phyloP scores from a whole-genome alignment of 202 grass and related monocot genomes.

The Bolboschoenoplectus hybrid region DNA sequence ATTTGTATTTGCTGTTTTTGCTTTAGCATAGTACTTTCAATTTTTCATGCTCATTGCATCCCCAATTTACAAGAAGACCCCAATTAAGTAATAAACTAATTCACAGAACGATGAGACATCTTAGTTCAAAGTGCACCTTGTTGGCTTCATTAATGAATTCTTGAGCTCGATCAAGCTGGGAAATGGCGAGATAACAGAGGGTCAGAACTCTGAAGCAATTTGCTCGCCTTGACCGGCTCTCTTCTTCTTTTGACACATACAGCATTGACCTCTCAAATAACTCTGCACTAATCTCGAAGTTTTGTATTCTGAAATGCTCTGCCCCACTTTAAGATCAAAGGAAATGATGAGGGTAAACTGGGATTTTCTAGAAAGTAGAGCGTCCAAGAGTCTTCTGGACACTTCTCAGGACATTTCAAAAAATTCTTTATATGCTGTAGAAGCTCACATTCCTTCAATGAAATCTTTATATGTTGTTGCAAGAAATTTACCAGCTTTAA shows the following conservation, averaged over 20 bases:
- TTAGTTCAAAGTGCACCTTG: slow-evolving; percentile 55
- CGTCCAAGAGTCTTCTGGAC: not conserved
- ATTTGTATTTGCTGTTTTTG: not conserved
- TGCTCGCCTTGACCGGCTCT: slow-evolving; percentile 65
- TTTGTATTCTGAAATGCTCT: slow-evolving; percentile 78
- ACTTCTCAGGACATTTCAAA: not conserved
- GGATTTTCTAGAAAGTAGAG: not conserved
- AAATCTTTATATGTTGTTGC: slow-evolving; percentile 2
- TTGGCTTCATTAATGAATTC: slow-evolving; percentile 80
- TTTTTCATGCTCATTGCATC: slow-evolving; percentile 9
- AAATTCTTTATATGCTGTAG: not conserved
- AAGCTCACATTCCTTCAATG: slow-evolving; percentile 4
- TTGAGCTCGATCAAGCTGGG: slow-evolving; percentile 71
- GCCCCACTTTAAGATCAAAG: slow-evolving; percentile 52
- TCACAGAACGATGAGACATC: slow-evolving; percentile 2
- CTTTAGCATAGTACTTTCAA: not conserved
- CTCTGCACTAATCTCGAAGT: slow-evolving; percentile 59
- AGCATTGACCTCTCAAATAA: slow-evolving; percentile 95
- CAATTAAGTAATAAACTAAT: not conserved
- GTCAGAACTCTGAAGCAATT: slow-evolving; percentile 80
- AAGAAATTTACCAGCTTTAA: not conserved
- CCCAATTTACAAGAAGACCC: not conserved
- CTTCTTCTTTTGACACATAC: slow-evolving; percentile 75
- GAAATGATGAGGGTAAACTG: slow-evolving; percentile 4
- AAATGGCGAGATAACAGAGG: slow-evolving; percentile 73